These are phyloP conservation scores for Vicia villosa DNA, from an alignment of 306 rosid genomes.

Conservation along the genomic window DNA sequence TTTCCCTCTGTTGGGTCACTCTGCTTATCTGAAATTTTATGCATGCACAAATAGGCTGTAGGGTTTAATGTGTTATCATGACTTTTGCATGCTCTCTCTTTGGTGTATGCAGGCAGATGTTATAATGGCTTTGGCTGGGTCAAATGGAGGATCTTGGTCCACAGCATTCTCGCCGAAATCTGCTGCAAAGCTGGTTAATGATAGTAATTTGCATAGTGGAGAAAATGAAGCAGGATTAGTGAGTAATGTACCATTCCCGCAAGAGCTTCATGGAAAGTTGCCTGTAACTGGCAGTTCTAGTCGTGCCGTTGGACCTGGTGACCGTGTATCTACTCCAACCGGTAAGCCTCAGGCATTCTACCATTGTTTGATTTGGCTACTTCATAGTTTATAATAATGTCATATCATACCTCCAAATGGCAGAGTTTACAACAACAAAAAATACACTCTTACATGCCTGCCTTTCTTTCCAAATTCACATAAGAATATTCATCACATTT, in stretches of 20 bases:
- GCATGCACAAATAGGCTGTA: background rate
- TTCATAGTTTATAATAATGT: background rate
- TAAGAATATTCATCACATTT: constrained; percentile 3
- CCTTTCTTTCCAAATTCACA: constrained; percentile 4
- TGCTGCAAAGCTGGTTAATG: constrained; percentile 49
- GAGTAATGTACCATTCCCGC: constrained; percentile 46
- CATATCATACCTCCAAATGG: background rate
- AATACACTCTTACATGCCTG: background rate
- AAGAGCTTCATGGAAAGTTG: constrained; percentile 64
- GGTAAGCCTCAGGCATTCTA: constrained; percentile 46
- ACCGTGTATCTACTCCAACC: constrained; percentile 51
- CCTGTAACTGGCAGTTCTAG: constrained; percentile 54
- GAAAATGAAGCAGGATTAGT: constrained; percentile 64
- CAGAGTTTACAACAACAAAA: background rate
- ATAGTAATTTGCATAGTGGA: constrained; percentile 56
- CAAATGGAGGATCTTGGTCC: constrained; percentile 99
- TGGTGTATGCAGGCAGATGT: constrained; percentile 77
- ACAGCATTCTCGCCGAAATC: constrained; percentile 77
- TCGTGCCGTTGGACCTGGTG: constrained; percentile 51
- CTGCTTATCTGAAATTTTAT: constrained; percentile 27
- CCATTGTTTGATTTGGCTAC: constrained; percentile 25
- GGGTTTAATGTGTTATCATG: constrained; percentile 25
- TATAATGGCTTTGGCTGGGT: constrained; percentile 97
- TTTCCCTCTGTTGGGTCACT: constrained; percentile 15
- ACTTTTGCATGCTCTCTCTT: constrained; percentile 24